phyloP scores from a whole-genome alignment of 192 early-diverging fungal genomes.

The Podila clonocystis region DNA sequence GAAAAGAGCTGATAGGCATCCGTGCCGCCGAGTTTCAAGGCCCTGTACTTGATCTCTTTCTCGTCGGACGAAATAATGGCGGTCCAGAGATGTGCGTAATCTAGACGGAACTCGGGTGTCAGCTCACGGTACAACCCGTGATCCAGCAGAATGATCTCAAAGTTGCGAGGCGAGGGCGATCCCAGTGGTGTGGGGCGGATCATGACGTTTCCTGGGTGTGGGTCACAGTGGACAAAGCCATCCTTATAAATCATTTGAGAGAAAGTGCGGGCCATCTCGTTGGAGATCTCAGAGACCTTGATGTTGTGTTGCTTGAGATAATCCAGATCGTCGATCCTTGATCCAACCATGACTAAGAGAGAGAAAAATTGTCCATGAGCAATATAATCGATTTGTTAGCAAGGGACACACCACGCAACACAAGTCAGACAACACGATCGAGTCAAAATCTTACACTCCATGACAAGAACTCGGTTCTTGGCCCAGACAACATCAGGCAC shows the following conservation, averaged over 20 bases:
- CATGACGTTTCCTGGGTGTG: conserved; percentile 92
- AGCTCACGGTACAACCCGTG: conserved; percentile 93
- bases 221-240: conserved; percentile 92
- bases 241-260: conserved; percentile 92
- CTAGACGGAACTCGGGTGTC: conserved; percentile 71
- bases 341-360: conserved; percentile 58
- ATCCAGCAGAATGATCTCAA: conserved; percentile 87
- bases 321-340: conserved; percentile 79
- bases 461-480: conserved; percentile 79
- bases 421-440: background rate
- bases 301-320: conserved; percentile 80
- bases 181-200: conserved; percentile 66
- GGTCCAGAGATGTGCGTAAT: conserved; percentile 93
- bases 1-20: conserved; percentile 89
- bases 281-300: conserved; percentile 76
- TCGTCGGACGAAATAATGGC: conserved; percentile 84
- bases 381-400: background rate
- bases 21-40: conserved; percentile 69
- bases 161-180: conserved; percentile 70
- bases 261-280: conserved; percentile 78
- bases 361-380: background rate
- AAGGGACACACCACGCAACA: background rate
- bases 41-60: conserved; percentile 71
- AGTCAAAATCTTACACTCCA: conserved; percentile 75
- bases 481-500: conserved; percentile 88